phyloP scores from a whole-genome alignment of 768 basidiomycete genomes.

The Lactarius pseudohatsudake region DNA sequence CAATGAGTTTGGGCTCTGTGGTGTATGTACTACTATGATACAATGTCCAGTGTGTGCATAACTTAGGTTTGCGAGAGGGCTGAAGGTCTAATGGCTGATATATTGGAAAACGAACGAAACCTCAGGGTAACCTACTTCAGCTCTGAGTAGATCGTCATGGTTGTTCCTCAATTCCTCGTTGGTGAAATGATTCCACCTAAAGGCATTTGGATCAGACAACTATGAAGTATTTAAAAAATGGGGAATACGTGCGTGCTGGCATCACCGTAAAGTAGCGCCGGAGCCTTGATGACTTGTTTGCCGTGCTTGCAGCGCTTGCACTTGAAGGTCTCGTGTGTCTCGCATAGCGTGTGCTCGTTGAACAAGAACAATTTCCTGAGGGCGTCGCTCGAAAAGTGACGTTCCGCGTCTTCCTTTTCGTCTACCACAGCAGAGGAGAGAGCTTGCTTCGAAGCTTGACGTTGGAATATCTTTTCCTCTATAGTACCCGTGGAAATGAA shows the following conservation, averaged over 20 bases:
- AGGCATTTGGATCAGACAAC: neutral
- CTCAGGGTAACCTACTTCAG: constrained; percentile 78
- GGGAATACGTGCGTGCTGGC: constrained; percentile 82
- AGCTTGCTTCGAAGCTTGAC: constrained; percentile 94
- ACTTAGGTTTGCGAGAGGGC: constrained; percentile 11
- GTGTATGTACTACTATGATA: constrained; percentile 22
- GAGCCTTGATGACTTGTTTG: constrained; percentile 77
- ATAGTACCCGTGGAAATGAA: constrained; percentile 97
- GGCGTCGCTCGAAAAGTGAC: constrained; percentile 89
- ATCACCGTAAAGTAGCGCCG: constrained; percentile 91
- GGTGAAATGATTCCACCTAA: constrained; percentile 96
- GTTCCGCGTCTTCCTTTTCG: constrained; percentile 91
- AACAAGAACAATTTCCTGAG: constrained; percentile 90
- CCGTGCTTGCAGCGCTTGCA: constrained; percentile 89
- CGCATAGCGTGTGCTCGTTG: constrained; percentile 81
- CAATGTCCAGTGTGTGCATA: constrained; percentile 22
- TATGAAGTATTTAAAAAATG: neutral
- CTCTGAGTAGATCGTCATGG: constrained; percentile 92
- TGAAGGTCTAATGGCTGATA: constrained; percentile 66
- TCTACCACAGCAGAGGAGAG: constrained; percentile 98
- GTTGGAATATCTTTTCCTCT: constrained; percentile 98
- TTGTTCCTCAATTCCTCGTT: constrained; percentile 85
- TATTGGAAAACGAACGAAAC: constrained; percentile 98
- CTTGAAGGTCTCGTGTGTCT: constrained; percentile 99
- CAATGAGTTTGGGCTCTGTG: neutral